Percentiles rank a stretch among this genome's conserved stretches.
phyloP scores from a whole-genome alignment of 441 rosid genomes.

The Pelargonium australe region DNA sequence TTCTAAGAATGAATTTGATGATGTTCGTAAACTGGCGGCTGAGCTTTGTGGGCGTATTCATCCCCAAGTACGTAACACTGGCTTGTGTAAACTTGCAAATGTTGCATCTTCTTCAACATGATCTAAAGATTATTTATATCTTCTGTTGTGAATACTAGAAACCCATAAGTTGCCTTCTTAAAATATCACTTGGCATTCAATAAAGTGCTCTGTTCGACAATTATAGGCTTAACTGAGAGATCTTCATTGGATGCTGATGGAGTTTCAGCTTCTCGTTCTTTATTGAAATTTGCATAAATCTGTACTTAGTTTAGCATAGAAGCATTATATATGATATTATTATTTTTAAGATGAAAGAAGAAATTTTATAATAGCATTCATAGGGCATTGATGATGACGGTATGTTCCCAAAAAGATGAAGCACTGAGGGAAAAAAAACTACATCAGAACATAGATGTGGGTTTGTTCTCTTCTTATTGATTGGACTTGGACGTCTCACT shows the following conservation, averaged over 20 bases:
- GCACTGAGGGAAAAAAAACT: too few relatives aligned
- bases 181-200: not conserved
- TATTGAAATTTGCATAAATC: not conserved
- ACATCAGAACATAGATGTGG: too few relatives aligned
- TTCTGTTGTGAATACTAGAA: not conserved
- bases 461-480: too few relatives aligned
- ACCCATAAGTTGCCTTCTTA: not conserved
- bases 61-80: slow-evolving; percentile 47
- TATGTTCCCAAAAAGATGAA: too few relatives aligned
- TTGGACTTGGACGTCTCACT: too few relatives aligned
- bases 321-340: too few relatives aligned
- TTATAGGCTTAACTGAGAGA: not conserved
- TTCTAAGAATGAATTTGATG: slow-evolving; percentile 67
- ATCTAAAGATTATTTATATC: not conserved
- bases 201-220: not conserved
- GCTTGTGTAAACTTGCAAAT: slow-evolving; percentile 9
- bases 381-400: too few relatives aligned
- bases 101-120: slow-evolving; percentile 15
- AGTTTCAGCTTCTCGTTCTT: not conserved
- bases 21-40: slow-evolving; percentile 81
- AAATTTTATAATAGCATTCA: too few relatives aligned
- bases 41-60: slow-evolving; percentile 91
- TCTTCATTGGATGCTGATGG: slow-evolving; percentile 7
- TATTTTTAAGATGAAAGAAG: too few relatives aligned
- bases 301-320: too few relatives aligned